Percentiles rank a stretch among this genome's conserved stretches.
These are phyloP conservation scores for Leccinum subgranulosum DNA, from an alignment of 768 basidiomycete genomes.

Conservation along the genomic window DNA sequence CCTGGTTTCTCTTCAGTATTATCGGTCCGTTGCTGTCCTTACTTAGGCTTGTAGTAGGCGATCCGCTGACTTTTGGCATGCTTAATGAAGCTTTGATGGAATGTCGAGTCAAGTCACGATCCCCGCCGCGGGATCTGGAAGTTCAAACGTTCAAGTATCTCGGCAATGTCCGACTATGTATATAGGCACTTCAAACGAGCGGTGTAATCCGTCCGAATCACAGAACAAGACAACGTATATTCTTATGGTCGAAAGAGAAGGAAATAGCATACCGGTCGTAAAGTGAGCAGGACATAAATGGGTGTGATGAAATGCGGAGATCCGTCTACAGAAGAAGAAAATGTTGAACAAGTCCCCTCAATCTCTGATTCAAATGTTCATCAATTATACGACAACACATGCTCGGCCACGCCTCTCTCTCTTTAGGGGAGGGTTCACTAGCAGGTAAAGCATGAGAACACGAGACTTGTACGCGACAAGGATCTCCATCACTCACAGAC, in stretches of 20 bases:
- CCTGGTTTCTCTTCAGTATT: slow-evolving; percentile 26
- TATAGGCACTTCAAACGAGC: neutral
- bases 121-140: neutral
- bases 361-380: slow-evolving; percentile 19
- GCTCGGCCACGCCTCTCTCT: slow-evolving; percentile 43
- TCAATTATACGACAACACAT: slow-evolving; percentile 73
- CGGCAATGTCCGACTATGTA: neutral
- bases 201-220: neutral
- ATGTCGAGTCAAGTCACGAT: neutral
- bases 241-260: slow-evolving; percentile 28
- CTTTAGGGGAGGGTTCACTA: slow-evolving; percentile 77
- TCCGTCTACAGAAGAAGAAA: slow-evolving; percentile 32
- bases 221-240: slow-evolving; percentile 38
- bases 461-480: slow-evolving; percentile 7
- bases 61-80: slow-evolving; percentile 39
- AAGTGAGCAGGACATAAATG: slow-evolving; percentile 71
- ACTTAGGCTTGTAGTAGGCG: slow-evolving; percentile 1
- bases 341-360: slow-evolving; percentile 16
- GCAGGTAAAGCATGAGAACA: slow-evolving; percentile 5
- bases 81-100: neutral
- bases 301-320: slow-evolving; percentile 50
- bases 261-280: slow-evolving; percentile 57
- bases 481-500: slow-evolving; percentile 63
- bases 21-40: neutral
- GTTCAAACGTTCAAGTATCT: neutral